These are phyloP conservation scores for Solanum rostratum DNA, from an alignment of 257 asterid species.

Conservation along the genomic window DNA sequence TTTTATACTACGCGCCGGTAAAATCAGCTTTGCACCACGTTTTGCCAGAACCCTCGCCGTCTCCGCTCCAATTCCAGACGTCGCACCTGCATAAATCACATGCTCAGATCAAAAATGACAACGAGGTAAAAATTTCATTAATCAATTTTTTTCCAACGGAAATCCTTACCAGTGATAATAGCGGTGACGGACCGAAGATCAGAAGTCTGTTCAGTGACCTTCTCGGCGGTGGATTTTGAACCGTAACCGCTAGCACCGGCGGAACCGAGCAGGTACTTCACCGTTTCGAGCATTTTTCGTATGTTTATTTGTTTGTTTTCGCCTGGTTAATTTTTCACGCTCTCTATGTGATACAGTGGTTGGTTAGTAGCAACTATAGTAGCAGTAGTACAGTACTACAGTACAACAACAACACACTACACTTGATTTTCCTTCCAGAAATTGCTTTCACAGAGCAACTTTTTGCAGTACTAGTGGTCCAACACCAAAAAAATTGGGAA, in stretches of 20 bases:
- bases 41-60: conserved; percentile 80
- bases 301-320: background rate
- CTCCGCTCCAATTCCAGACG: conserved; percentile 96
- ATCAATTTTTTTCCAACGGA: background rate
- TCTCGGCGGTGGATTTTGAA: conserved; percentile 77
- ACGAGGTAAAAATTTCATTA: background rate
- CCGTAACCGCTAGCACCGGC: conserved; percentile 76
- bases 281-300: conserved; percentile 51
- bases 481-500: background rate
- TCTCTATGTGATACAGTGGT: background rate
- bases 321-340: background rate
- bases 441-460: background rate
- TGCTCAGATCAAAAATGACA: background rate
- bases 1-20: conserved; percentile 71
- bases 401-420: background rate
- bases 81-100: conserved; percentile 41
- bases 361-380: background rate
- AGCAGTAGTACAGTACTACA: background rate
- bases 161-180: conserved; percentile 55
- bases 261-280: conserved; percentile 67
- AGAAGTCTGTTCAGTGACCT: conserved; percentile 42
- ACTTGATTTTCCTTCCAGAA: background rate
- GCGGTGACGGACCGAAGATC: conserved; percentile 63
- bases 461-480: background rate
- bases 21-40: conserved; percentile 73